phyloP scores from a whole-genome alignment of 225 moss, liverwort and hornwort species.

The Pseudisothecium myosuroides region DNA sequence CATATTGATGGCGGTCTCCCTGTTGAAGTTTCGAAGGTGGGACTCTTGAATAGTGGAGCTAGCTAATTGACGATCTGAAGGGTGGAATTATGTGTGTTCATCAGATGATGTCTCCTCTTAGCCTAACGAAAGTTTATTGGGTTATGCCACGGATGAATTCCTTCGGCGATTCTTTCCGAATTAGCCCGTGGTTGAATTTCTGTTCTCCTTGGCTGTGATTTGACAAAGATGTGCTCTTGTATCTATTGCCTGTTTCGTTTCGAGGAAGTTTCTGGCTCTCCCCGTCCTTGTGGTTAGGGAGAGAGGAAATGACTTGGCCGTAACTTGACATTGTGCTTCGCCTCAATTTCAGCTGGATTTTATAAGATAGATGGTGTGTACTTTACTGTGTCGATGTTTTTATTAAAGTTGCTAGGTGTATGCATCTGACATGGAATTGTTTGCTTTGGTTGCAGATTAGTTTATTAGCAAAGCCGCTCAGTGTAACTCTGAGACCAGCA shows the following conservation, averaged over 20 bases:
- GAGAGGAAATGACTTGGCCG: background rate
- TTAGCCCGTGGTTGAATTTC: background rate
- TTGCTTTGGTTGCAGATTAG: background rate
- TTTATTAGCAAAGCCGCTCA: background rate
- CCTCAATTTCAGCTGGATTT: background rate
- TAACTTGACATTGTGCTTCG: background rate
- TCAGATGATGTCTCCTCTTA: background rate
- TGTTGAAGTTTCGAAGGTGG: background rate
- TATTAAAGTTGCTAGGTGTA: background rate
- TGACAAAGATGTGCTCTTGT: background rate
- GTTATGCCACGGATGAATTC: background rate
- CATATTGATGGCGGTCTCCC: background rate
- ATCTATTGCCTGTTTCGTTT: background rate
- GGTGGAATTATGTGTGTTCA: background rate
- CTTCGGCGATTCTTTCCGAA: background rate
- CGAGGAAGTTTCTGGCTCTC: background rate
- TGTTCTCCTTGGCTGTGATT: background rate
- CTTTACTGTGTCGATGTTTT: background rate
- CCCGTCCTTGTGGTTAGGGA: background rate
- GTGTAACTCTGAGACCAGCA: background rate
- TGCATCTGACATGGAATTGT: background rate
- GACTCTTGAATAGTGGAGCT: background rate
- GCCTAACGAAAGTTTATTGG: background rate
- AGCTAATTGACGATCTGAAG: background rate
- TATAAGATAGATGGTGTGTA: background rate